Evolutionary conservation across 257 asterid genomes (phyloP).

Genomic region (Solanum lycopersicoides): DNA sequence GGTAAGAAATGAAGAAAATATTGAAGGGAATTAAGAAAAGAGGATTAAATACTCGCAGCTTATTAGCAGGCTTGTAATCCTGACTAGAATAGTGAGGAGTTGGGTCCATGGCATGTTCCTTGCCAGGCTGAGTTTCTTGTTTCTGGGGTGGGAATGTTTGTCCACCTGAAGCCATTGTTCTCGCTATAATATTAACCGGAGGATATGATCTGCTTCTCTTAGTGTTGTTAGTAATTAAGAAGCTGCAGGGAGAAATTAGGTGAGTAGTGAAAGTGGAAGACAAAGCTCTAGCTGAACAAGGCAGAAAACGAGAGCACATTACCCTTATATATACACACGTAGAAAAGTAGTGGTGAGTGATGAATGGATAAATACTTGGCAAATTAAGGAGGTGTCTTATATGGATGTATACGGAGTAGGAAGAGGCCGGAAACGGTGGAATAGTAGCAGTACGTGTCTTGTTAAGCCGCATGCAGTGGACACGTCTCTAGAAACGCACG

Average conservation of each 20-base stretch:
- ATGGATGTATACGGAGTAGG: background rate
- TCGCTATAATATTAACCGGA: background rate
- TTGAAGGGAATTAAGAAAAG: background rate
- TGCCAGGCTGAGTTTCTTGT: conserved; percentile 71
- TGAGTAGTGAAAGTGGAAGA: background rate
- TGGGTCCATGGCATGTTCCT: conserved; percentile 75
- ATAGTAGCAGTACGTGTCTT: background rate
- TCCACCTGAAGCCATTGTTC: conserved; percentile 49
- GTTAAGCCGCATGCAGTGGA: conserved; percentile 3
- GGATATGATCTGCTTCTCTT: background rate
- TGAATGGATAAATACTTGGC: background rate
- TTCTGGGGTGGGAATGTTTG: conserved; percentile 54
- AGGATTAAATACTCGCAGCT: conserved; percentile 29
- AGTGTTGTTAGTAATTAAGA: background rate
- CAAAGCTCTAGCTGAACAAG: background rate
- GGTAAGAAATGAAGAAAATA: background rate
- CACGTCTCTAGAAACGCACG: conserved; percentile 16
- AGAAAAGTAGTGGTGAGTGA: background rate
- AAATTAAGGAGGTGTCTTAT: background rate
- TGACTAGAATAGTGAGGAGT: conserved; percentile 22
- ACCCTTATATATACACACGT: background rate
- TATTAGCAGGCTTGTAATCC: conserved; percentile 50
- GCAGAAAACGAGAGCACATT: background rate
- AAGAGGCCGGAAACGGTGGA: background rate
- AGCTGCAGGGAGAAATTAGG: background rate